A percentile compares a stretch with the other conserved stretches of the same genome.
Conservation (phyloP, 805 yeast species). For the Candida boidinii region DNA sequence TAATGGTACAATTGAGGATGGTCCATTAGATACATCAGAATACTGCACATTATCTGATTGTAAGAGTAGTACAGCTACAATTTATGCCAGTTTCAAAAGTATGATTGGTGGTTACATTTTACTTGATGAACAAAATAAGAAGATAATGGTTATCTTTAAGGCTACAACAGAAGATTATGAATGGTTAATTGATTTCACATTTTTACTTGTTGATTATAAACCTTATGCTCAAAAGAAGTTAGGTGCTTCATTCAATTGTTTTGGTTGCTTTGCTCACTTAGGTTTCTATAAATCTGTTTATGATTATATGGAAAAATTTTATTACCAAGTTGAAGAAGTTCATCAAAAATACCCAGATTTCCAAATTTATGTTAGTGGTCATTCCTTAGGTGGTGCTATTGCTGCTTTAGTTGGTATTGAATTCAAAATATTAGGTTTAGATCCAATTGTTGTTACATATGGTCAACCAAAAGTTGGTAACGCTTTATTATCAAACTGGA, state of each 20-base stretch:
- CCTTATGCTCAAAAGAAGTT: slow-evolving; percentile 27
- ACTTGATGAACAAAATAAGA: slow-evolving; percentile 33
- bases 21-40: too few species aligned
- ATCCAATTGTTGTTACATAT: slow-evolving; percentile 48
- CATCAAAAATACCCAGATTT: slow-evolving; percentile 36
- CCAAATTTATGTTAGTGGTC: slow-evolving; percentile 52
- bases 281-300: slow-evolving; percentile 49
- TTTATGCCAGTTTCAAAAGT: too few species aligned
- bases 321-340: slow-evolving; percentile 26
- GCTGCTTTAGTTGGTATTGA: slow-evolving; percentile 59
- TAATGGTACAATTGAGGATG: too few species aligned
- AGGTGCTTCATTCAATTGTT: slow-evolving; percentile 33
- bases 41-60: too few species aligned
- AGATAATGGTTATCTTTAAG: slow-evolving; percentile 45
- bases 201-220: slow-evolving; percentile 36
- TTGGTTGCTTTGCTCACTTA: slow-evolving; percentile 49
- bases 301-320: slow-evolving; percentile 29
- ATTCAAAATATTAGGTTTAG: slow-evolving; percentile 40
- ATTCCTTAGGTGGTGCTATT: slow-evolving; percentile 71
- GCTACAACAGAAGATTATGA: slow-evolving; percentile 58
- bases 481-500: slow-evolving; percentile 36
- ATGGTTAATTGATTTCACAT: slow-evolving; percentile 51
- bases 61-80: too few species aligned
- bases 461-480: slow-evolving; percentile 66
- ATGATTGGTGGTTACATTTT: slow-evolving; percentile 49